Percentiles rank a stretch among this genome's conserved stretches.
These are phyloP conservation scores for Acanthamoeba divionensis DNA, from an alignment of 208 protist species.

Conservation along the genomic window DNA sequence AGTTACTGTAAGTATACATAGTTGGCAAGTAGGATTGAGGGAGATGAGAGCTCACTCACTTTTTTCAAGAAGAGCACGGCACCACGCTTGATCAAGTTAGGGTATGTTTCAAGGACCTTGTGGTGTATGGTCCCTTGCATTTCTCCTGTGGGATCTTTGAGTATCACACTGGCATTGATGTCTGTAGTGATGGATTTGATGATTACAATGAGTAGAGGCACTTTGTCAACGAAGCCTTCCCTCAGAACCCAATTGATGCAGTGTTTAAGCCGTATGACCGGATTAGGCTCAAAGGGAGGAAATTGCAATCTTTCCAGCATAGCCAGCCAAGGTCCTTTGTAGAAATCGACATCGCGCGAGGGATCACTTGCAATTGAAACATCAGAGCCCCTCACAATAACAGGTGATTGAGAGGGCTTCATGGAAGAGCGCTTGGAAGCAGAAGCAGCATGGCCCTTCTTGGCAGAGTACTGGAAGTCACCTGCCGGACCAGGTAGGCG, in stretches of 20 bases:
- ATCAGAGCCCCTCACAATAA: neutral
- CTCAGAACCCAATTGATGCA: neutral
- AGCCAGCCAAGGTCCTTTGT: slow-evolving; percentile 35
- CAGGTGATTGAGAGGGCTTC: neutral
- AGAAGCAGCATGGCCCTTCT: neutral
- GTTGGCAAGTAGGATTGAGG: neutral
- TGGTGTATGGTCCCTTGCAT: slow-evolving; percentile 39
- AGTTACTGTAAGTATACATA: neutral
- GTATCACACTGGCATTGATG: neutral
- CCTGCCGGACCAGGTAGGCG: slow-evolving; percentile 45
- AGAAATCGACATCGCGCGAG: slow-evolving; percentile 29
- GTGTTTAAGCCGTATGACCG: slow-evolving; percentile 14
- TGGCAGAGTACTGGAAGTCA: neutral
- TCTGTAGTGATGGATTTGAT: slow-evolving; percentile 40
- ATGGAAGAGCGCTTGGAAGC: neutral
- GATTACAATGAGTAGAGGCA: slow-evolving; percentile 15
- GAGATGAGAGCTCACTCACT: neutral
- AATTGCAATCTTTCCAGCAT: slow-evolving; percentile 19
- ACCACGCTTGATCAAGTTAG: slow-evolving; percentile 18
- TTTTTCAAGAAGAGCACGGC: slow-evolving; percentile 18
- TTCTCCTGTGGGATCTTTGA: slow-evolving; percentile 49
- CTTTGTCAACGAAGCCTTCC: neutral
- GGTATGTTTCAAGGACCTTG: neutral
- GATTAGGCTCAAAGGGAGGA: neutral
- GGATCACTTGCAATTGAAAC: neutral